Conservation (phyloP, 345 rosid species). For the Populus nigra region DNA sequence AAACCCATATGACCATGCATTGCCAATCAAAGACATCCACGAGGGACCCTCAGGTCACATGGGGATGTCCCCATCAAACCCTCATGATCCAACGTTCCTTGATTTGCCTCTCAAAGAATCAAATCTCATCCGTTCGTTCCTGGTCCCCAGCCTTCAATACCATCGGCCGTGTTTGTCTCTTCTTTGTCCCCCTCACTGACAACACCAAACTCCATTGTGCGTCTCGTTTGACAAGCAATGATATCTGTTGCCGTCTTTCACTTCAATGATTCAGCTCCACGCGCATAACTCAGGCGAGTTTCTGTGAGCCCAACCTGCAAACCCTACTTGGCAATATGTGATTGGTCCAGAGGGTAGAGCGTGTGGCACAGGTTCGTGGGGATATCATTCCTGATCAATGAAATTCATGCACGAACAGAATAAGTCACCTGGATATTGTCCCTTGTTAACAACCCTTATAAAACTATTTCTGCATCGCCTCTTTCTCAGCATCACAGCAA, state of each 20-base stretch:
- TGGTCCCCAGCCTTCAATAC: constrained; percentile 35
- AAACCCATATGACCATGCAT: constrained; percentile 27
- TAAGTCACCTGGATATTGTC: constrained; percentile 14
- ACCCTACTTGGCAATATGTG: background rate
- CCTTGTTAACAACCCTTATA: constrained; percentile 26
- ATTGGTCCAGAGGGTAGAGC: constrained; percentile 14
- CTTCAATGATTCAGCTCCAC: constrained; percentile 7
- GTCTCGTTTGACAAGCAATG: constrained; percentile 34
- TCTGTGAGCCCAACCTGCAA: background rate
- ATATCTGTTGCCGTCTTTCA: constrained; percentile 31
- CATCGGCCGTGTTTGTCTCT: constrained; percentile 40
- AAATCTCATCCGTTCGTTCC: constrained; percentile 31
- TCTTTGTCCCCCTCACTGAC: constrained; percentile 35
- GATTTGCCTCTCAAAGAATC: background rate
- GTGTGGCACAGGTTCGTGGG: constrained; percentile 19
- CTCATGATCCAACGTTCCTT: constrained; percentile 33
- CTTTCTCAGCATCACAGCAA: constrained; percentile 26
- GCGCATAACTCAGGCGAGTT: constrained; percentile 19
- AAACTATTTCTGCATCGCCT: constrained; percentile 22
- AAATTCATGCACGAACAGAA: constrained; percentile 36
- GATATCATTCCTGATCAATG: background rate
- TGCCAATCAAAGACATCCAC: constrained; percentile 29
- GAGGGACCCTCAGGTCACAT: constrained; percentile 36
- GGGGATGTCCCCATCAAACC: constrained; percentile 21
- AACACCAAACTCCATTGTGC: constrained; percentile 40